Evolutionary conservation across 2,329 filamentous ascomycete genomes (phyloP).

Genomic region (Curvularia sp.): DNA sequence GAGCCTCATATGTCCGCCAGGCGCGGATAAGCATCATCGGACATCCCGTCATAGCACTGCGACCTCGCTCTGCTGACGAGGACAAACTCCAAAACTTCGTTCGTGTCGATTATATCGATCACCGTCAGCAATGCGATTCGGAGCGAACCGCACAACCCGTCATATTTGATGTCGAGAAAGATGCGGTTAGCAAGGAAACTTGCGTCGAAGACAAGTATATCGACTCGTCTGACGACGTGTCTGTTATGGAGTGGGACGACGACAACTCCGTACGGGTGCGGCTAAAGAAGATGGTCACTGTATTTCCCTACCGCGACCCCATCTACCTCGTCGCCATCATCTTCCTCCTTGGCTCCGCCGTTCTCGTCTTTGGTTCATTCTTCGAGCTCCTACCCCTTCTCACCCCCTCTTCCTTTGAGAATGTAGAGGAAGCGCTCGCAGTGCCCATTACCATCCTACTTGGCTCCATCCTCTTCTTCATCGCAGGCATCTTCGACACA

Average conservation of each 20-base stretch:
- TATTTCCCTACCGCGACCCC: constrained; percentile 39
- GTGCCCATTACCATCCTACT: constrained; percentile 35
- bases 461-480: constrained; percentile 39
- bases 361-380: constrained; percentile 38
- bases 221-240: neutral
- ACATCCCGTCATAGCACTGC: constrained; percentile 6
- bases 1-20: constrained; percentile 37
- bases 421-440: constrained; percentile 29
- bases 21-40: constrained; percentile 30
- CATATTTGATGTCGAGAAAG: constrained; percentile 11
- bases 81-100: constrained; percentile 32
- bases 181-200: neutral
- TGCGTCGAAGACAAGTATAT: constrained; percentile 5
- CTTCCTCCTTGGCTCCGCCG: constrained; percentile 35
- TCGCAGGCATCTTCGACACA: constrained; percentile 37
- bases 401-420: constrained; percentile 16
- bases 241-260: constrained; percentile 8
- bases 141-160: constrained; percentile 20
- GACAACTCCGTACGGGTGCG: constrained; percentile 7
- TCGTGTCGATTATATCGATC: constrained; percentile 30
- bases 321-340: constrained; percentile 40
- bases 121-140: constrained; percentile 31
- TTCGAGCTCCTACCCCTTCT: constrained; percentile 35
- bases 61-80: constrained; percentile 24
- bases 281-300: constrained; percentile 27